phyloP scores from a whole-genome alignment of 345 rosid species.

The Ricinus communis region DNA sequence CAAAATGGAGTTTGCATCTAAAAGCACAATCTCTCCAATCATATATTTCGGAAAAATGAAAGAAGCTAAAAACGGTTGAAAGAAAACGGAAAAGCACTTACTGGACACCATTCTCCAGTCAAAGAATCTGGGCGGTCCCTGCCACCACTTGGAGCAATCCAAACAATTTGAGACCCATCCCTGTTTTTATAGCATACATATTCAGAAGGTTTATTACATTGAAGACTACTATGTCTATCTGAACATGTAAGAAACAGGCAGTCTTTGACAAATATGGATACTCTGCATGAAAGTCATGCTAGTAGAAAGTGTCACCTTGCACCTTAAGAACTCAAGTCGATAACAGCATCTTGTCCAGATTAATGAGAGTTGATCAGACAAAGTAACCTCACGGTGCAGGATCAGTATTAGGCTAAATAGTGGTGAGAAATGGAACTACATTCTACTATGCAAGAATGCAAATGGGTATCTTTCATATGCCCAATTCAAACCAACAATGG shows the following conservation, averaged over 20 bases:
- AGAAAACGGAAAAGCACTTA: slow-evolving; percentile 36
- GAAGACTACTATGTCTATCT: slow-evolving; percentile 3
- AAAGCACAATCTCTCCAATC: neutral
- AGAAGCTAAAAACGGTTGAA: neutral
- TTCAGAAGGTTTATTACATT: slow-evolving; percentile 5
- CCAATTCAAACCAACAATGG: no score
- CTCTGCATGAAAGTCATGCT: neutral
- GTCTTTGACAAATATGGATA: neutral
- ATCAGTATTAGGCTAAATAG: neutral
- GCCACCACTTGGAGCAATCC: slow-evolving; percentile 99
- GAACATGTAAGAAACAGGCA: neutral
- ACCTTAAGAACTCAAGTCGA: neutral
- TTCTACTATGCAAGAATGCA: neutral
- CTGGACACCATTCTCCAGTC: slow-evolving; percentile 83
- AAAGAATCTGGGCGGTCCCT: slow-evolving; percentile 90
- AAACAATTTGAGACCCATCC: slow-evolving; percentile 78
- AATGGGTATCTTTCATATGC: neutral
- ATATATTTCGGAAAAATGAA: neutral
- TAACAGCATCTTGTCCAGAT: neutral
- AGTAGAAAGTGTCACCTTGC: neutral
- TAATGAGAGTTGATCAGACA: neutral
- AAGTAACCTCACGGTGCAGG: neutral
- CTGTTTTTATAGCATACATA: slow-evolving; percentile 34
- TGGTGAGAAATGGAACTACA: neutral
- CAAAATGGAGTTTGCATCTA: neutral